These are phyloP conservation scores for Penicillium egyptiacum DNA, from an alignment of 495 filamentous ascomycete species.

Conservation along the genomic window DNA sequence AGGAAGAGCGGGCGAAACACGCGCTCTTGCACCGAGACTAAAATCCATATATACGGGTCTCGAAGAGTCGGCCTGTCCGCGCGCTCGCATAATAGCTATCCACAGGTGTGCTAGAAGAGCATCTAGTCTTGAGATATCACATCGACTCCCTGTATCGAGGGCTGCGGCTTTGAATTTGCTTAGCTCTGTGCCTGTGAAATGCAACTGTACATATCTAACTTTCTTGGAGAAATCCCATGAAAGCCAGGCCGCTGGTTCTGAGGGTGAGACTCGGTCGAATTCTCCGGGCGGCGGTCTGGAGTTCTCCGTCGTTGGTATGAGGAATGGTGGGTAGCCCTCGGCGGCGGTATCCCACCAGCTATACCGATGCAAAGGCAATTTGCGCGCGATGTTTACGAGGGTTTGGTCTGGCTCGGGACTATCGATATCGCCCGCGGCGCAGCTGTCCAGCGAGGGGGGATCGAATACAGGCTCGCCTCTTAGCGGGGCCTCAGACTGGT, in stretches of 20 bases:
- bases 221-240: constrained; percentile 27
- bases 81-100: constrained; percentile 30
- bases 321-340: background rate
- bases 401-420: constrained; percentile 17
- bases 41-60: constrained; percentile 28
- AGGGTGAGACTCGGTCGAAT: constrained; percentile 17
- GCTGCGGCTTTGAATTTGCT: constrained; percentile 19
- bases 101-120: constrained; percentile 36
- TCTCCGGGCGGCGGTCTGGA: constrained; percentile 11
- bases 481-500: background rate
- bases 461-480: constrained; percentile 25
- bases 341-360: constrained; percentile 34
- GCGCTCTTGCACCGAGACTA: constrained; percentile 19
- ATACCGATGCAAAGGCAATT: constrained; percentile 32
- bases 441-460: constrained; percentile 28
- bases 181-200: constrained; percentile 17
- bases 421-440: constrained; percentile 35
- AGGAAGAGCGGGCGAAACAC: constrained; percentile 17
- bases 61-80: constrained; percentile 19
- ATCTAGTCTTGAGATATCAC: constrained; percentile 32
- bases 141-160: constrained; percentile 2
- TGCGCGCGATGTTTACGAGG: constrained; percentile 15
- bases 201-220: constrained; percentile 26
- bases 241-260: constrained; percentile 25
- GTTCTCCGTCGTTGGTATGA: constrained; percentile 8